Base-by-base conservation (phyloP, 2,329 filamentous ascomycete genomes). In the Thyridium curvatum region DNA sequence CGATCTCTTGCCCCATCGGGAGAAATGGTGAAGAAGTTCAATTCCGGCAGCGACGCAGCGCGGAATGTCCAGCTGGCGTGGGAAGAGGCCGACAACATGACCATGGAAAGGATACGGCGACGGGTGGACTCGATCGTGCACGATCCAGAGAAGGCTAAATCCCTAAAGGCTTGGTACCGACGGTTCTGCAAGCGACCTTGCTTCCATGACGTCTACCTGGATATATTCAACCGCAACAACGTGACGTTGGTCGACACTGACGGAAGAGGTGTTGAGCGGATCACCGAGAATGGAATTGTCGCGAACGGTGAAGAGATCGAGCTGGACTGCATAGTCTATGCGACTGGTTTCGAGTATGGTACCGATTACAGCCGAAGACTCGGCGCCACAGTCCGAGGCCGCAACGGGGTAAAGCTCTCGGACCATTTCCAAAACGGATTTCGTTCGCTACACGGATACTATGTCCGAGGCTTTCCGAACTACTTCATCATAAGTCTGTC, bases 101-200 rank as follows among this genome's bases (percentile, higher is more conserved):
- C 32, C 18, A 51, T 61, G 44, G 55, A 69, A n/a, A 45, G 50
- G 10, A 52, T 71, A 16, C 62, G 68, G 1, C 46, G 47, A 5
- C 59, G 64, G 12, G 58, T 62, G 9, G 56, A 61, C 9, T 40
- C 54, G 0, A 47, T 62, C 10, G 70, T 77, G 5, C 52, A 63
- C 14, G 61, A 74, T 43, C 48, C 48, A 5, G 49, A 42, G 1
- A 66, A 59, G 0, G 70, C 71, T 1, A 54, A 64, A 14, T 54
- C 45, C 0, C 54, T 74, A 4, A 68, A 72, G 45, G 60, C 71
- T 1, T 75, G 68, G 67, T 76, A 75, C 50, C 60, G 62, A 1
- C 53, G 52, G 2, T 71, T 64, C 60, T 77, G 72, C 56, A 77
- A 77, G 45, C 62, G 72, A 1, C 72, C 72, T 0, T 62, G 56